Base-by-base conservation (phyloP, 192 early-diverging fungal genomes). In the Thoreauomyces humboldtii region DNA sequence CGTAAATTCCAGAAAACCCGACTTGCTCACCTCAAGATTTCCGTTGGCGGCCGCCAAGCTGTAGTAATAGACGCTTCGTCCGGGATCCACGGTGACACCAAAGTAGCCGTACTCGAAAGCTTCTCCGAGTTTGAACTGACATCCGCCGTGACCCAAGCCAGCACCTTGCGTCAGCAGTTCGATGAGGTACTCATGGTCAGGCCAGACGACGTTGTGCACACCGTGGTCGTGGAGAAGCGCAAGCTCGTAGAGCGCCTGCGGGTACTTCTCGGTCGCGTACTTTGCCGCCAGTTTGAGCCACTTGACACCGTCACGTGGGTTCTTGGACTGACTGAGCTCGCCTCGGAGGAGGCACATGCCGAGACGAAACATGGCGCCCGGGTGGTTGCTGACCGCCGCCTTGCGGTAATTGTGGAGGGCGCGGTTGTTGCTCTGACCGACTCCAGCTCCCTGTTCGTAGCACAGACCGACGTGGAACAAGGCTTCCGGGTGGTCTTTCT, bases 221-320 rank as follows among this genome's bases (percentile, higher is more conserved):
- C 87, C 82, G 9, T 78, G 77, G n/a, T 90, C 86, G 64, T 92
- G 87, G 68, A 96, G 84, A 33, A 87, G 74, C 19, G 87, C 92
- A 4, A 92, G 81, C 53, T 91, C 79, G 66, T 87, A 88, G 25
- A 92, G 81, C 22, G 88, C 85, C 64, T 91, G 83, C 1, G 89
- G 84, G 67, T 87, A 89, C 19, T 82, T 75, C 21, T 77, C 68
- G 44, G 73, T 80, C 4, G 94, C 87, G 59, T 88, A 85, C 22
- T 86, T 77, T 0, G 92, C 87, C 1, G 92, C 81, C 36, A 90
- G 80, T 67, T 89, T 86, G 60, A 97, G 79, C 72, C 89, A 94
- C 41, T 87, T 83, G 61, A 98, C 78, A 15, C 88, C 91, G 66
- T 91, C 84, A 61, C 89, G 89, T 41, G 86, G 67, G 65, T 92